Conservation (phyloP, 1,139 yeast species). For the Chernovozyma sophiae-reginae region DNA sequence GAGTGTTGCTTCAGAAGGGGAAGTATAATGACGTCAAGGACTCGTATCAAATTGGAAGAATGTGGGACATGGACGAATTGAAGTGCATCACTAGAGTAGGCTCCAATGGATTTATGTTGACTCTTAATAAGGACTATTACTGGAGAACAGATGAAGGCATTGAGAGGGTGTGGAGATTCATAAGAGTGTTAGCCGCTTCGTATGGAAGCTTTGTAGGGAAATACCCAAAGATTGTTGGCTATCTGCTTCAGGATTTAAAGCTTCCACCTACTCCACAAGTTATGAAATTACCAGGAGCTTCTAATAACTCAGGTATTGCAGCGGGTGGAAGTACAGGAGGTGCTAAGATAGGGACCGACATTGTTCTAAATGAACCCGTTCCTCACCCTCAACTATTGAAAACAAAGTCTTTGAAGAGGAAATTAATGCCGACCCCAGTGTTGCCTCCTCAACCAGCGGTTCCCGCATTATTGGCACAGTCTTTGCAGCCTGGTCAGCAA, state of each 20-base stretch:
- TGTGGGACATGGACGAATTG: constrained; percentile 85
- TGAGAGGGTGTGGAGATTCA: constrained; percentile 57
- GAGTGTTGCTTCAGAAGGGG: constrained; percentile 80
- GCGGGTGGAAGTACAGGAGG: constrained; percentile 7
- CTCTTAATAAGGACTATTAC: constrained; percentile 74
- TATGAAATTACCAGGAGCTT: constrained; percentile 1
- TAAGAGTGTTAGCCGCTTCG: constrained; percentile 57
- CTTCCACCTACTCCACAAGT: constrained; percentile 22
- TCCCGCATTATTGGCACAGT: not conserved
- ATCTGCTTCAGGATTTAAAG: constrained; percentile 32
- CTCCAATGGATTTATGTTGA: constrained; percentile 55
- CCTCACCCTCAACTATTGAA: constrained; percentile 23
- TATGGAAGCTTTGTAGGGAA: constrained; percentile 65
- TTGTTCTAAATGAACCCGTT: constrained; percentile 18
- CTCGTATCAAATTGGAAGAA: constrained; percentile 83
- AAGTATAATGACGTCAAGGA: constrained; percentile 68
- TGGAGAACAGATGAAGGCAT: constrained; percentile 75
- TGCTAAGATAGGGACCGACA: constrained; percentile 11
- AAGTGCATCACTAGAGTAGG: constrained; percentile 49
- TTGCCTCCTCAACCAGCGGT: constrained; percentile 19
- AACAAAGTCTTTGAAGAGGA: constrained; percentile 24
- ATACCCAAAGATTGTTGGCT: constrained; percentile 54
- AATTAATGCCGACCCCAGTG: constrained; percentile 24
- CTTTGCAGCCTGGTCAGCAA: too few relatives aligned
- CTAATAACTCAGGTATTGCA: not conserved